Percentiles rank a stretch among this genome's conserved stretches.
These are phyloP conservation scores for Tylopilus sp. DNA, from an alignment of 1,284 basidiomycete species.

Conservation along the genomic window DNA sequence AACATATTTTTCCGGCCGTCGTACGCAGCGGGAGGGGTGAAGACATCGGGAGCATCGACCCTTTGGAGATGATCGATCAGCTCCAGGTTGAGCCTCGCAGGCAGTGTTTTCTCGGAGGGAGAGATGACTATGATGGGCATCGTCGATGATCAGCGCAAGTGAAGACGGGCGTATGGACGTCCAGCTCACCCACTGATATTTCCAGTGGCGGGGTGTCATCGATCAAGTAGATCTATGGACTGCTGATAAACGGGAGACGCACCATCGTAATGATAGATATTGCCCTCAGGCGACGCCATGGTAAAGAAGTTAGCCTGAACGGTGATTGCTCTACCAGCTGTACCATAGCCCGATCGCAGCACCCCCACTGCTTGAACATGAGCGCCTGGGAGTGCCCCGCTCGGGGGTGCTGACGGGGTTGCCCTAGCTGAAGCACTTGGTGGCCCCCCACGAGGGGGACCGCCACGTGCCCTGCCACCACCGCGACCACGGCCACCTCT, in stretches of 20 bases:
- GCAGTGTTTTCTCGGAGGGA: slow-evolving; percentile 62
- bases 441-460: slow-evolving; percentile 28
- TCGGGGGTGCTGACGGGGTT: slow-evolving; percentile 32
- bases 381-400: slow-evolving; percentile 32
- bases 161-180: neutral
- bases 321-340: slow-evolving; percentile 45
- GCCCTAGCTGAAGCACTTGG: slow-evolving; percentile 33
- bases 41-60: slow-evolving; percentile 51
- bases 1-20: slow-evolving; percentile 79
- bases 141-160: slow-evolving; percentile 9
- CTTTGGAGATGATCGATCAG: slow-evolving; percentile 60
- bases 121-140: slow-evolving; percentile 46
- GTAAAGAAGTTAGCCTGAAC: slow-evolving; percentile 67
- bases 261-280: slow-evolving; percentile 77
- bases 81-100: slow-evolving; percentile 62
- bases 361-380: slow-evolving; percentile 63
- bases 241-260: slow-evolving; percentile 30
- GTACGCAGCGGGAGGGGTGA: slow-evolving; percentile 64
- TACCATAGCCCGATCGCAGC: slow-evolving; percentile 58
- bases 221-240: slow-evolving; percentile 19
- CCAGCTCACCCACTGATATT: slow-evolving; percentile 53
- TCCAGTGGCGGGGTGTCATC: neutral
- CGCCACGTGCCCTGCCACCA: slow-evolving; percentile 27
- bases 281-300: slow-evolving; percentile 53
- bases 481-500: slow-evolving; percentile 24